Evolutionary conservation across 2,329 filamentous ascomycete genomes (phyloP).

Genomic region (Scytalidium lignicola): DNA sequence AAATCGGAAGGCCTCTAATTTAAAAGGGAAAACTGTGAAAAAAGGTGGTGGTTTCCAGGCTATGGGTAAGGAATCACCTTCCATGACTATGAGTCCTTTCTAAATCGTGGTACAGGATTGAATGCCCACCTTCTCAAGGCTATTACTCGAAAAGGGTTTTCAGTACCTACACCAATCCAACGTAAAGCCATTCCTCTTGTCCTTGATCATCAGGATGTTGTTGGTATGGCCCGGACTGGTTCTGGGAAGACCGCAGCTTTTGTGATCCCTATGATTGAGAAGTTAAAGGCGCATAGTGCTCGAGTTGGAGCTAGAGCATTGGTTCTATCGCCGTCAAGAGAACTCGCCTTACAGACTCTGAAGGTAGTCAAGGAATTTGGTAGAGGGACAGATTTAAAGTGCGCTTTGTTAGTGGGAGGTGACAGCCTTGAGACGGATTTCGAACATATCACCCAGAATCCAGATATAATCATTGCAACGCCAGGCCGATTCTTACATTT

Average conservation of each 20-base stretch:
- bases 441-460: conserved; percentile 84
- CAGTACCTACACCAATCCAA: conserved; percentile 94
- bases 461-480: conserved; percentile 95
- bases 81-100: conserved; percentile 3
- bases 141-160: conserved; percentile 90
- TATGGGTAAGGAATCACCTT: conserved; percentile 60
- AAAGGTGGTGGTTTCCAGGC: conserved; percentile 96
- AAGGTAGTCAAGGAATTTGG: conserved; percentile 96
- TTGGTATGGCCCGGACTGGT: conserved; percentile 97
- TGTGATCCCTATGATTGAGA: conserved; percentile 97
- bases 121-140: conserved; percentile 82
- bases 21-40: conserved; percentile 82
- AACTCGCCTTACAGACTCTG: conserved; percentile 88
- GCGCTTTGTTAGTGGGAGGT: conserved; percentile 87
- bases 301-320: conserved; percentile 82
- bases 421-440: conserved; percentile 97
- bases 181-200: conserved; percentile 92
- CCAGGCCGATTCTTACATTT: conserved; percentile 94
- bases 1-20: conserved; percentile 76
- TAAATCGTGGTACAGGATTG: conserved; percentile 47
- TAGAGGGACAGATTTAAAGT: conserved; percentile 83
- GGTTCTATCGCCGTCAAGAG: conserved; percentile 86
- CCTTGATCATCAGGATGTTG: conserved; percentile 87
- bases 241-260: conserved; percentile 98
- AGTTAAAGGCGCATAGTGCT: conserved; percentile 79